Conservation (phyloP, 2,329 filamentous ascomycete species). For the Decorospora gaudefroyi region DNA sequence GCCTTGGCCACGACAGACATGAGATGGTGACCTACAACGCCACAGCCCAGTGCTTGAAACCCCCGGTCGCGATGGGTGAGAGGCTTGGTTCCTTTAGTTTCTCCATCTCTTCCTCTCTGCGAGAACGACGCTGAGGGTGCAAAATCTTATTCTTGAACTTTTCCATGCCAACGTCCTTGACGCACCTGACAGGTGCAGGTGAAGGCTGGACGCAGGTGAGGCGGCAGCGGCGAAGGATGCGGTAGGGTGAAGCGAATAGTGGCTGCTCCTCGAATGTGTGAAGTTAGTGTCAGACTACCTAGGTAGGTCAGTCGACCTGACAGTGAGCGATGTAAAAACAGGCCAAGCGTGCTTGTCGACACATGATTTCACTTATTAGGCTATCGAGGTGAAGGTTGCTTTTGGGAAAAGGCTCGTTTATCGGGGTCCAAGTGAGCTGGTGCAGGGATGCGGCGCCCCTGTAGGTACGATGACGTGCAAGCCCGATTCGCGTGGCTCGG, state of each 20-base stretch:
- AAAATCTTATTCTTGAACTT: conserved; percentile 43
- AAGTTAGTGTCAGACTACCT: too few relatives aligned
- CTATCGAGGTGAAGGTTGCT: conserved; percentile 4
- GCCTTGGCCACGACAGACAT: conserved; percentile 2
- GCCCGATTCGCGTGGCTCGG: conserved; percentile 12
- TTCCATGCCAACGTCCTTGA: conserved; percentile 34
- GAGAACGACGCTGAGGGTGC: conserved; percentile 30
- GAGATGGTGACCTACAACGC: conserved; percentile 43
- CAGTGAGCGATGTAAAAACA: conserved; percentile 1
- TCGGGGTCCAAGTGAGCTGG: conserved; percentile 13
- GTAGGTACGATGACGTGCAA: conserved; percentile 35
- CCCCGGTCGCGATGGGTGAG: conserved; percentile 16
- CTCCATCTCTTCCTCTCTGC: conserved; percentile 32
- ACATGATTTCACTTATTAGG: conserved; percentile 3
- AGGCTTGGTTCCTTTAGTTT: conserved; percentile 15
- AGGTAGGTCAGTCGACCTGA: conserved; percentile 14
- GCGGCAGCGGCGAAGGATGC: conserved; percentile 8
- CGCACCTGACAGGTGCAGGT: conserved; percentile 34
- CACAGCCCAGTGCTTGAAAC: conserved; percentile 49
- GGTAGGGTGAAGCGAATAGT: conserved; percentile 17
- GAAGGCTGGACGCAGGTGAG: conserved; percentile 13
- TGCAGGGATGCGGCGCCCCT: conserved; percentile 22
- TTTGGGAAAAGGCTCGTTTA: conserved; percentile 16
- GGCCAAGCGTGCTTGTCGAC: not conserved
- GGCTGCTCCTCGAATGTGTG: not conserved